Evolutionary conservation across 2,329 filamentous ascomycete genomes (phyloP).

Genomic region (Claviceps sp.): DNA sequence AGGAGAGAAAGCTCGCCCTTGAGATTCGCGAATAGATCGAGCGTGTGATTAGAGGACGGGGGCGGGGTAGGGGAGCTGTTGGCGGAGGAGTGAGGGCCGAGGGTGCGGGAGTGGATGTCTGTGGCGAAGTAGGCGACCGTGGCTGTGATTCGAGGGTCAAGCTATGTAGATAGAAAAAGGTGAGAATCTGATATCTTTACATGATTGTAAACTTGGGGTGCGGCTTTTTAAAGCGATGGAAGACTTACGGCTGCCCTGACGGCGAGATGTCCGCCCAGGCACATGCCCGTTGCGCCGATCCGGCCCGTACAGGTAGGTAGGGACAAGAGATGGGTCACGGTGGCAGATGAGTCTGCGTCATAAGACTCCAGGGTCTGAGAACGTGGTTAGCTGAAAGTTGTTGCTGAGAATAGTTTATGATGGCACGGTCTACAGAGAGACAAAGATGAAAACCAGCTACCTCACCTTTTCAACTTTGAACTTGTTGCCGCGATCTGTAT

Average conservation of each 20-base stretch:
- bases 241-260: conserved; percentile 39
- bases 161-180: conserved; percentile 17
- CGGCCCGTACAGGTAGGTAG: conserved; percentile 69
- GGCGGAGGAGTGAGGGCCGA: conserved; percentile 48
- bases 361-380: conserved; percentile 66
- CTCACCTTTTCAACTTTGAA: conserved; percentile 69
- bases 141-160: conserved; percentile 65
- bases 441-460: background rate
- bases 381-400: background rate
- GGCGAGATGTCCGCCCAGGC: conserved; percentile 78
- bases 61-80: conserved; percentile 27
- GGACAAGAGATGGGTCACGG: conserved; percentile 56
- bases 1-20: conserved; percentile 81
- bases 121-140: conserved; percentile 86
- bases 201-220: background rate
- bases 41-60: conserved; percentile 32
- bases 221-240: background rate
- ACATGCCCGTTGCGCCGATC: conserved; percentile 78
- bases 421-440: background rate
- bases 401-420: background rate
- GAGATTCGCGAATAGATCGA: conserved; percentile 48
- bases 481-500: conserved; percentile 76
- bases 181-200: background rate
- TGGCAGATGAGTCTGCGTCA: conserved; percentile 60
- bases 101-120: conserved; percentile 68